A percentile compares a stretch with the other conserved stretches of the same genome.
phyloP scores from a whole-genome alignment of 2,329 filamentous ascomycete genomes.

The Aspergillus luchuensis region DNA sequence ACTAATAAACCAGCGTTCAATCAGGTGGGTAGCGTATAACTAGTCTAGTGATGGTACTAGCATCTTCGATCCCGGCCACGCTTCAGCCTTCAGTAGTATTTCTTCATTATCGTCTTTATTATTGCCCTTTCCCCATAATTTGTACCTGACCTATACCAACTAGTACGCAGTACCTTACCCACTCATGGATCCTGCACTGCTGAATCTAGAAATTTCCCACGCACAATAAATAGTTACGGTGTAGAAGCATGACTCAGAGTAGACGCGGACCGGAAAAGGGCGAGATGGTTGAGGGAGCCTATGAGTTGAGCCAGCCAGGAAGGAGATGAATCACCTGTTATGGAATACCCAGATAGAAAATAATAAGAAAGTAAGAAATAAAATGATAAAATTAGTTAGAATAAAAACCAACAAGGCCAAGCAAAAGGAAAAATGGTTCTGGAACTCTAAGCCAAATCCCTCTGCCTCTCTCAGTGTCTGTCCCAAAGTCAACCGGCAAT shows the following conservation, averaged over 20 bases:
- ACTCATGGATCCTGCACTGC: neutral
- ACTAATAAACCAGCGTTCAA: constrained; percentile 1
- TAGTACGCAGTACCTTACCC: neutral
- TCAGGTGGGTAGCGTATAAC: constrained; percentile 4
- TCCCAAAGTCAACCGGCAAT: neutral
- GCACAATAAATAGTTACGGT: neutral
- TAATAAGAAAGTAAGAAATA: neutral
- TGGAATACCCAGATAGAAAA: neutral
- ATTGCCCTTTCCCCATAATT: neutral
- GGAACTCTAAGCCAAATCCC: constrained; percentile 5
- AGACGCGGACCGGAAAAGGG: no score
- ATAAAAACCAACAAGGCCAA: neutral
- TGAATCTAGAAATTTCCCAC: neutral
- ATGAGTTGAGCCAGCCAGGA: no score
- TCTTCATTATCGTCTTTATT: neutral
- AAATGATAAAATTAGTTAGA: no score
- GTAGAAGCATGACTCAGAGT: neutral
- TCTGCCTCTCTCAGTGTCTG: neutral
- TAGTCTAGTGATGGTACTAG: constrained; percentile 1
- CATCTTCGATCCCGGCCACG: neutral
- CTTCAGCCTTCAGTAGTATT: neutral
- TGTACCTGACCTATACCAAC: neutral
- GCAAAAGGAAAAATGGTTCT: neutral
- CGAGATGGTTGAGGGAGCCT: no score
- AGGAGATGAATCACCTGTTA: no score